Evolutionary conservation across 176 grass and related monocot genomes (phyloP).

Genomic region (Bonia amplexicaulis): DNA sequence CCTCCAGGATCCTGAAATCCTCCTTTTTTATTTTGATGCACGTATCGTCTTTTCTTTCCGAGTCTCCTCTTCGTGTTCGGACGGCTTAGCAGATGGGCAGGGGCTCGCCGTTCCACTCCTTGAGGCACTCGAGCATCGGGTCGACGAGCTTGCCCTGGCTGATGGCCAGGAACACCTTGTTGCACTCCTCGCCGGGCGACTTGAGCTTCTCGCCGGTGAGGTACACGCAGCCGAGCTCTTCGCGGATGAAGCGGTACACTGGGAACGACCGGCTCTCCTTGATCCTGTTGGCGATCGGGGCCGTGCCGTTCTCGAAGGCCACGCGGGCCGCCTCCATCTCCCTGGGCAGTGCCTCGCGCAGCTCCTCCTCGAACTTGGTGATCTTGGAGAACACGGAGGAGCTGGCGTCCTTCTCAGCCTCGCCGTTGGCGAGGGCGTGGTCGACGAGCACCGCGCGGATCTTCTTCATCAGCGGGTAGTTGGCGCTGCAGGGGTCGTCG

Average conservation of each 20-base stretch:
- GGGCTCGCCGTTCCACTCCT: slow-evolving; percentile 76
- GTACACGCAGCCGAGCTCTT: slow-evolving; percentile 50
- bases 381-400: slow-evolving; percentile 59
- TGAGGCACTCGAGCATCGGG: slow-evolving; percentile 72
- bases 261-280: slow-evolving; percentile 57
- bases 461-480: slow-evolving; percentile 56
- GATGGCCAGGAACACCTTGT: slow-evolving; percentile 70
- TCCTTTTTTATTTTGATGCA: slow-evolving; percentile 13
- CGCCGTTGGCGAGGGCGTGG: slow-evolving; percentile 38
- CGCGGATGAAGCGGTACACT: slow-evolving; percentile 52
- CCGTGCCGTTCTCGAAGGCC: slow-evolving; percentile 42
- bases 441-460: slow-evolving; percentile 67
- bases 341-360: slow-evolving; percentile 40
- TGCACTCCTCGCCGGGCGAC: slow-evolving; percentile 66
- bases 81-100: slow-evolving; percentile 43
- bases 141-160: slow-evolving; percentile 54
- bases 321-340: slow-evolving; percentile 51
- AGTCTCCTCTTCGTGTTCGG: neutral
- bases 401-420: slow-evolving; percentile 37
- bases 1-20: slow-evolving; percentile 20
- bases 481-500: slow-evolving; percentile 56
- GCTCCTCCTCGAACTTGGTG: slow-evolving; percentile 47
- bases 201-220: slow-evolving; percentile 65
- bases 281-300: slow-evolving; percentile 53
- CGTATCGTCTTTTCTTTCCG: neutral